Base-by-base conservation (phyloP, 257 asterid species). In the Ehretia macrophylla region DNA sequence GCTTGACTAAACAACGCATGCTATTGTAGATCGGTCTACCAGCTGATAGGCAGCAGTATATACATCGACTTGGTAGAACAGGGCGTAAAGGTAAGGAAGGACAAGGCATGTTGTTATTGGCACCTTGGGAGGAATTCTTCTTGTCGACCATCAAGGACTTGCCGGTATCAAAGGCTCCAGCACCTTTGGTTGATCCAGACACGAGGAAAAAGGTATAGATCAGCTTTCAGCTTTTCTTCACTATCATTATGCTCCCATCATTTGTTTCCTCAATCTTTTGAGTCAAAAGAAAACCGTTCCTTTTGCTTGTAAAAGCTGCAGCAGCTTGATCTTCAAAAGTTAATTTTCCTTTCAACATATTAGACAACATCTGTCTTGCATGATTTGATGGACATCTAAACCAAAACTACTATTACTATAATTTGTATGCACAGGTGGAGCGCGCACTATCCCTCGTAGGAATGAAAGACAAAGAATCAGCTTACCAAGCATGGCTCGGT, bases 401-500 rank as follows among this genome's bases (percentile, higher is more conserved):
- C 13, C 13, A 17, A 21, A 49, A 3, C 10, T 49, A 21, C 10
- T 17, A 2, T n/a, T 49, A 21, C 10, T 17, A 2, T n/a, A 5
- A 5, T 21, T 52, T 52, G 38, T 52, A 9, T 11, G 1, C 17
- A 57, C 69, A 90, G 96, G 99, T 93, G 11, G 88, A 85, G 51
- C 79, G 85, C 1, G 95, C 92, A 2, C 39, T 89, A 55, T 71
- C 92, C 18, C 80, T 72, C 1, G 79, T 81, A 10, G 94, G 83
- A 78, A 81, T 93, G 97, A 89, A 93, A 79, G 80, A 68, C 72
- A 93, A 89, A 73, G 99, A 86, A 75, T 68, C 95, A 0, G 97
- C 99, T 50, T 89, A 93, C 76, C 99, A 89, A 76, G 99, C 99
- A 0, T 93, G 99, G 99, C 95, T 93, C 19, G 99, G 99, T 60